Base-by-base conservation (phyloP, 2,329 filamentous ascomycete species). In the Colletotrichum agaves region DNA sequence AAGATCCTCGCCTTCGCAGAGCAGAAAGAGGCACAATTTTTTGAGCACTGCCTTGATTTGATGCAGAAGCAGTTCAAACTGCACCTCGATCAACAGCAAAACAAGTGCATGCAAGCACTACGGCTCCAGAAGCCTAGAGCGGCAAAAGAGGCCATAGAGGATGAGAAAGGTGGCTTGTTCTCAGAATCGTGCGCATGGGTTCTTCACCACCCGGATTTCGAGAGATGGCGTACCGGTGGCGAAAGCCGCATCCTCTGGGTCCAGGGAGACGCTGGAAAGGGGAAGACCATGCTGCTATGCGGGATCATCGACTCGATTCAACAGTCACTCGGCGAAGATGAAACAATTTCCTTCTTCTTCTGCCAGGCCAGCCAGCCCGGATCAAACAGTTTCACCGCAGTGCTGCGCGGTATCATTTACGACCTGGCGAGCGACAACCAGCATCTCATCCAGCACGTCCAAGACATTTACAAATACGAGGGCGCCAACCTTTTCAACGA, bases 391-490 rank as follows among this genome's bases (percentile, higher is more conserved):
- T 78, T 79, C 0, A 75, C 71, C 0, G 74, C 82, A 1, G 77
- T 84, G 0, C 69, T 85, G 3, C 77, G 80, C 1, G 81, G 83
- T 0, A 72, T 86, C 0, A 74, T 84, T 0, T 82, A 76, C 49
- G 39, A 80, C 19, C 74, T 87, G 1, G 57, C 79, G 2, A 52
- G 65, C 0, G 71, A 80, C 61, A 70, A 79, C 2, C 73, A 73
- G 80, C 10, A 8, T 63, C 3, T 71, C 69, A 1, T 79, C 79
- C 2, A 73, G 73, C 43, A 46, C 21, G n/a, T 46, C 5, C n/a
- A 19, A 6, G n/a, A 46, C 4, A 12, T 10, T 10, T 46, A 46
- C n/a, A 17, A 21, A 5, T 6, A 19, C 4, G n/a, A 10, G 21
- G 43, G 43, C 4, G 21, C 12, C 59, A 44, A 66, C 1, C 68